Percentiles rank a stretch among this genome's conserved stretches.
phyloP scores from a whole-genome alignment of 305 asterid genomes.

The Plantago coronopus region DNA sequence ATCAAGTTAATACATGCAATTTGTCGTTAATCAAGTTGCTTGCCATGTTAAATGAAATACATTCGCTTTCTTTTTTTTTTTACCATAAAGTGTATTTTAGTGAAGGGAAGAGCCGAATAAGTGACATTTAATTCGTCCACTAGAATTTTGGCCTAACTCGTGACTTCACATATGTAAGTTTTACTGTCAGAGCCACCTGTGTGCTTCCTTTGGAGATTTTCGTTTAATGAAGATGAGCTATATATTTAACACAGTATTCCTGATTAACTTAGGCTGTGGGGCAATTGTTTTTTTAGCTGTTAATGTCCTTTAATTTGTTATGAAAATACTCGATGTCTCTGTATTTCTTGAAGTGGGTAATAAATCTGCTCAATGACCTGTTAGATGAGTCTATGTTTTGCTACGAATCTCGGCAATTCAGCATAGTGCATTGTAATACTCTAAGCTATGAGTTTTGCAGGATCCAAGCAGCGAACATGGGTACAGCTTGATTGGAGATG shows the following conservation, averaged over 20 bases:
- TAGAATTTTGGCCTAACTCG: background rate
- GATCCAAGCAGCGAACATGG: constrained; percentile 60
- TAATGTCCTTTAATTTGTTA: background rate
- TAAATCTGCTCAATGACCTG: background rate
- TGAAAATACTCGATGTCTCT: too few species aligned
- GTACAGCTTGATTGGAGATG: constrained; percentile 74
- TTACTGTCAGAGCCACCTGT: background rate
- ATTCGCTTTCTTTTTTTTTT: too few species aligned
- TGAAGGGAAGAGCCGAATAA: background rate
- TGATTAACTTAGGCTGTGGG: too few species aligned
- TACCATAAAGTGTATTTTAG: background rate
- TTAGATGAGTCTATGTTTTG: too few species aligned
- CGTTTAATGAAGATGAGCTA: too few species aligned
- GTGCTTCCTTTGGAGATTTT: background rate
- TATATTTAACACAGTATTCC: background rate
- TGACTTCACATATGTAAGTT: too few species aligned
- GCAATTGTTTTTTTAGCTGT: background rate
- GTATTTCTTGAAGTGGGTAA: too few species aligned
- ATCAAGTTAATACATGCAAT: background rate
- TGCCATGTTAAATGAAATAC: too few species aligned
- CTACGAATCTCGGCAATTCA: too few species aligned
- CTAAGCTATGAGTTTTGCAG: constrained; percentile 34
- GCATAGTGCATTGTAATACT: background rate
- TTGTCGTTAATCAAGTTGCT: background rate
- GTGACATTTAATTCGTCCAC: background rate